A percentile compares a stretch with the other conserved stretches of the same genome.
Conservation (phyloP, 345 rosid genomes). For the Linum trigynum region DNA sequence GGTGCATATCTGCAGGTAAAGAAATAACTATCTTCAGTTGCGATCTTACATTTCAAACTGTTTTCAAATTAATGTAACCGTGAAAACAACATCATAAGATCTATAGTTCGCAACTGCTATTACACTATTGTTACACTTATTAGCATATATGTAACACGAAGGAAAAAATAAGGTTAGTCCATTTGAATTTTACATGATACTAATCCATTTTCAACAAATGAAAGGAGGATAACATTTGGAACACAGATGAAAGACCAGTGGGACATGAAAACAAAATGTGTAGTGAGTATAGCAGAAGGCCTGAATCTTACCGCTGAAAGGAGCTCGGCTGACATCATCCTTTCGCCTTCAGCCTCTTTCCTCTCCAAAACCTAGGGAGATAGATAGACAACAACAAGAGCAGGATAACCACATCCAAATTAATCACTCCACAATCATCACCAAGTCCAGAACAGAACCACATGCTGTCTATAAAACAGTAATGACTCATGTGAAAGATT, state of each 20-base stretch:
- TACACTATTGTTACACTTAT: too few relatives aligned
- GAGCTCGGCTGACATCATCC: constrained; percentile 41
- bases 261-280: too few relatives aligned
- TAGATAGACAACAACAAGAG: too few relatives aligned
- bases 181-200: too few relatives aligned
- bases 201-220: too few relatives aligned
- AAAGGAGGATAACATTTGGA: too few relatives aligned
- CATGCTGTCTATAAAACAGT: constrained; percentile 4
- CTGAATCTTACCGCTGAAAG: constrained; percentile 48
- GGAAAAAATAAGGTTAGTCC: too few relatives aligned
- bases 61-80: not conserved
- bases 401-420: not conserved
- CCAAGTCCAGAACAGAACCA: not conserved
- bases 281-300: not conserved
- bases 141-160: too few relatives aligned
- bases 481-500: not conserved
- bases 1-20: constrained; percentile 61
- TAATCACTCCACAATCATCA: not conserved
- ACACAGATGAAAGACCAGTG: too few relatives aligned
- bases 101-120: too few relatives aligned
- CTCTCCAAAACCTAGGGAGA: constrained; percentile 60
- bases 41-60: not conserved
- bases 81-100: not conserved
- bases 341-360: constrained; percentile 32
- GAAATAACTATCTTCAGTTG: not conserved